Evolutionary conservation across 768 basidiomycete species (phyloP).

Genomic region (Amanita muscaria): DNA sequence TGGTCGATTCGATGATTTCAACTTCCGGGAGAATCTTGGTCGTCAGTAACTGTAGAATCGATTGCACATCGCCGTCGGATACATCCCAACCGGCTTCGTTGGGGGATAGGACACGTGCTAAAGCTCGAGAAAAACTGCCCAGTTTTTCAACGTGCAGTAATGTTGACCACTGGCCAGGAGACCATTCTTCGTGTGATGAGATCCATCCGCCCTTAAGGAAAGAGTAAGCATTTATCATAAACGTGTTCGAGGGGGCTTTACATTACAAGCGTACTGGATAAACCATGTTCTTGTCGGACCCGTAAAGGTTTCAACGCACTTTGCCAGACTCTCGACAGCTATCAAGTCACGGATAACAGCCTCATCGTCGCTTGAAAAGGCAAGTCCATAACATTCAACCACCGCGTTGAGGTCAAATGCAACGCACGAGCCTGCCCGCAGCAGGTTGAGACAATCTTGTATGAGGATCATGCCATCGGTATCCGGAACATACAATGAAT

Average conservation of each 20-base stretch:
- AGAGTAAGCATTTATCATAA: background rate
- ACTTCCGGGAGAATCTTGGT: conserved; percentile 35
- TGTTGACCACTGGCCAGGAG: conserved; percentile 36
- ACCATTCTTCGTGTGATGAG: conserved; percentile 26
- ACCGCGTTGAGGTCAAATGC: conserved; percentile 37
- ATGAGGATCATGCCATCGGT: conserved; percentile 27
- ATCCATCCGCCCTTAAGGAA: conserved; percentile 36
- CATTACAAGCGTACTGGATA: conserved; percentile 41
- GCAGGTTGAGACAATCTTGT: conserved; percentile 34
- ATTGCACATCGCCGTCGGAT: conserved; percentile 8
- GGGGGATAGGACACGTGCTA: conserved; percentile 15
- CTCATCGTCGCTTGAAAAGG: conserved; percentile 23
- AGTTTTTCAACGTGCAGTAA: conserved; percentile 42
- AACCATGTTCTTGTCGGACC: conserved; percentile 41
- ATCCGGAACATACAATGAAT: conserved; percentile 13
- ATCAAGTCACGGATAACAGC: conserved; percentile 26
- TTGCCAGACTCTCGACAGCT: conserved; percentile 39
- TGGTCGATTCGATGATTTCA: background rate
- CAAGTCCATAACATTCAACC: conserved; percentile 40
- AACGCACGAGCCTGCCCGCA: conserved; percentile 40
- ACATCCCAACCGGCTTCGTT: conserved; percentile 9
- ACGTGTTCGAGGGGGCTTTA: conserved; percentile 17
- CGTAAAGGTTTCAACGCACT: conserved; percentile 42
- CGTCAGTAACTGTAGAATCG: conserved; percentile 18
- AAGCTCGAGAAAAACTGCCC: conserved; percentile 27